Percentiles rank a stretch among this genome's conserved stretches.
phyloP scores from a whole-genome alignment of 176 grass and related monocot species.

The Musa troglodytarum region DNA sequence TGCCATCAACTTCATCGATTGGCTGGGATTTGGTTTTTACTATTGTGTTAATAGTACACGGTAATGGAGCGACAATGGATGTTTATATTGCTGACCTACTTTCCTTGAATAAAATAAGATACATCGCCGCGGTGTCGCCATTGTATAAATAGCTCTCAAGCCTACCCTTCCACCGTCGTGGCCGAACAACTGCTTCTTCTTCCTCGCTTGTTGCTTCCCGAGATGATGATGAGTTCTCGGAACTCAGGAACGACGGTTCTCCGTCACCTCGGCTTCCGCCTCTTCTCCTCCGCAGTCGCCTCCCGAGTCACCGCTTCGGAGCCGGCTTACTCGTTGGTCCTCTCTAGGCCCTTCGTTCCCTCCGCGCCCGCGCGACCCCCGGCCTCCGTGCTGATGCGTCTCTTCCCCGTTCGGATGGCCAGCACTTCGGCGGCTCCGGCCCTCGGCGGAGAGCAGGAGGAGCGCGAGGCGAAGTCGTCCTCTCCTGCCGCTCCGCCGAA shows the following conservation, averaged over 20 bases:
- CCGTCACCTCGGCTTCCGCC: slow-evolving; percentile 26
- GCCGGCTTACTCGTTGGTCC: neutral
- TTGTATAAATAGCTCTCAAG: too few relatives aligned
- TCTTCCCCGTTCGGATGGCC: neutral
- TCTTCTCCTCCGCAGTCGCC: slow-evolving; percentile 16
- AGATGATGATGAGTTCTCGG: slow-evolving; percentile 34
- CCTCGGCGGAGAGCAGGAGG: neutral
- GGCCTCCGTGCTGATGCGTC: neutral
- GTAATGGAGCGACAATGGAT: too few relatives aligned
- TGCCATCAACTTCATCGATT: too few relatives aligned
- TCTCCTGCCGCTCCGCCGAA: slow-evolving; percentile 18
- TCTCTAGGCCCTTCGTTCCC: too few relatives aligned
- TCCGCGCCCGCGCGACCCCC: neutral
- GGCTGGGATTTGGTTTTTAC: too few relatives aligned
- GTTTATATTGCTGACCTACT: too few relatives aligned
- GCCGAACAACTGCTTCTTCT: neutral
- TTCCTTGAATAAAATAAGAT: too few relatives aligned
- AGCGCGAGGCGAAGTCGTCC: neutral
- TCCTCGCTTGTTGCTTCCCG: neutral
- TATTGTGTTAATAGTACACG: too few relatives aligned
- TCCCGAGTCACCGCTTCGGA: neutral
- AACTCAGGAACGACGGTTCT: slow-evolving; percentile 39
- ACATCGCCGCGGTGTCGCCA: too few relatives aligned
- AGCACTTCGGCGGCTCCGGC: slow-evolving; percentile 4
- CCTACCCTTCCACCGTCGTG: too few relatives aligned